phyloP scores from a whole-genome alignment of 2,329 filamentous ascomycete genomes.

The Aspergillus nomiae region DNA sequence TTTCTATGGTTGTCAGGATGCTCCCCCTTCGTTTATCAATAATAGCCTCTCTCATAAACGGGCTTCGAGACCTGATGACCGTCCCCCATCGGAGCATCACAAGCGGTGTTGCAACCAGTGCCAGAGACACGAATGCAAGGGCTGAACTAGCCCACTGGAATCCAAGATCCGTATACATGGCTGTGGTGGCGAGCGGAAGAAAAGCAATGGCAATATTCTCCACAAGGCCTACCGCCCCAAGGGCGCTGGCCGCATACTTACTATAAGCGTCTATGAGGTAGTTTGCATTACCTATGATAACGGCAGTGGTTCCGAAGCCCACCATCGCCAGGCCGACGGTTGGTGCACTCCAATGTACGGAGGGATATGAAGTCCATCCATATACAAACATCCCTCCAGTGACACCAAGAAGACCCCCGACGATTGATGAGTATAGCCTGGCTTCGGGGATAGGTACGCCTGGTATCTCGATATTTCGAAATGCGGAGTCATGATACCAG shows the following conservation, averaged over 20 bases:
- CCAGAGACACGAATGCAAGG: slow-evolving; percentile 36
- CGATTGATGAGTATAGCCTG: slow-evolving; percentile 43
- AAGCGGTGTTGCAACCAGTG: background rate
- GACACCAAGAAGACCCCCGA: slow-evolving; percentile 34
- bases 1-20: background rate
- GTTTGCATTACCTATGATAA: slow-evolving; percentile 50
- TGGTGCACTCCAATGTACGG: slow-evolving; percentile 37
- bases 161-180: slow-evolving; percentile 38
- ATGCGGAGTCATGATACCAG: slow-evolving; percentile 28
- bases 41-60: background rate
- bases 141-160: slow-evolving; percentile 45
- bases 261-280: slow-evolving; percentile 52
- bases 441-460: slow-evolving; percentile 46
- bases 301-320: slow-evolving; percentile 43
- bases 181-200: slow-evolving; percentile 43
- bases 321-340: slow-evolving; percentile 37
- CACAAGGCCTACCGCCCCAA: slow-evolving; percentile 48
- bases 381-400: slow-evolving; percentile 38
- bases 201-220: slow-evolving; percentile 48
- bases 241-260: slow-evolving; percentile 50
- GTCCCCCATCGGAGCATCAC: background rate
- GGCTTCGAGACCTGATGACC: background rate
- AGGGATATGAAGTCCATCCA: slow-evolving; percentile 33
- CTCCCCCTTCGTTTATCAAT: background rate
- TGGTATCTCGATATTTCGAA: slow-evolving; percentile 40